Base-by-base conservation (phyloP, 1,139 yeast species). In the Geotrichum restrictum region DNA sequence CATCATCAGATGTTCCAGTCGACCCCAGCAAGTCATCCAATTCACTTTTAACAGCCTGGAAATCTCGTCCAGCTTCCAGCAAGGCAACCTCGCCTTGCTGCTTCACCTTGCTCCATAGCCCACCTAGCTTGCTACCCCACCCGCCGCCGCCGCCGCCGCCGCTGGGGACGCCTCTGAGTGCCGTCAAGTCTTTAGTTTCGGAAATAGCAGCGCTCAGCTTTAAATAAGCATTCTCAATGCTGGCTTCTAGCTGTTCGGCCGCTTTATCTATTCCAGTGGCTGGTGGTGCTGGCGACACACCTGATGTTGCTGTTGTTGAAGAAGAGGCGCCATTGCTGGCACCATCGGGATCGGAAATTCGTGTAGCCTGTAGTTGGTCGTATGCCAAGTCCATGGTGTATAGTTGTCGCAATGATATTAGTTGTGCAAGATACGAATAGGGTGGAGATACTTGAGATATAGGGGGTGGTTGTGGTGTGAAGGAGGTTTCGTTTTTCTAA, bases 11-110 rank as follows among this genome's bases (percentile, higher is more conserved):
- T 2, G 33, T 47, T 6, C 41, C 24, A 5, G 54, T 33, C 18
- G 48, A 29, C 11, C 56, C 47, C 3, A 76, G 63, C 52, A 56
- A 49, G 36, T 47, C 59, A n/a, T 57, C 59, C n/a, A 63, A 33
- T 39, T 74, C 52, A 64, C 48, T 47, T 36, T 56, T 45, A 56
- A 60, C 63, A 29, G 64, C 59, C 51, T 62, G 47, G 52, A 69
- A 48, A 49, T 70, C 66, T 56, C 65, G 67, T 51, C 59, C 59
- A 42, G 66, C 71, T 58, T 71, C 75, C 56, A 72, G 69, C 56
- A 78, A 74, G 34, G 77, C 81, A 33, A 73, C 64, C 50, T 72
- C 63, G 7, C 69, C 66, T 38, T 67, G 69, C 56, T 67, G 66
- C 61, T 72, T 72, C 18, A 74, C 66, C 31, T 66, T 66, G 14